These are phyloP conservation scores for Extremus antarcticus DNA, from an alignment of 495 filamentous ascomycete species.

Conservation along the genomic window DNA sequence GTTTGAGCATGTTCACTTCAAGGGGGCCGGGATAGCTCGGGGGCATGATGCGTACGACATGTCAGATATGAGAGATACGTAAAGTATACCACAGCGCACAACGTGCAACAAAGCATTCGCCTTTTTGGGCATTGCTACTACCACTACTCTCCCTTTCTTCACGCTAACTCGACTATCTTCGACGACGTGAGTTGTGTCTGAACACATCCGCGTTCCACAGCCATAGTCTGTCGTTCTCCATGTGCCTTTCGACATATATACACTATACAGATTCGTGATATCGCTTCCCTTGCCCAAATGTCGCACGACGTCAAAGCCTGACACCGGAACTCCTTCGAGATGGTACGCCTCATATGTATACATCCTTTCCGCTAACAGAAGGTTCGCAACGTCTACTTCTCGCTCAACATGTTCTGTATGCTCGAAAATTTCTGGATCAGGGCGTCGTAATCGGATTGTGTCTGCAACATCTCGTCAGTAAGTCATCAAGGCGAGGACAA, in stretches of 20 bases:
- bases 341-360: too few species aligned
- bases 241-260: not conserved
- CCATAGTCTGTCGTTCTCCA: too few species aligned
- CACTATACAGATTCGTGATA: not conserved
- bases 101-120: not conserved
- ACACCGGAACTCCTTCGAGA: too few species aligned
- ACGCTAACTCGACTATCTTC: not conserved
- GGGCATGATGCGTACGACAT: too few species aligned
- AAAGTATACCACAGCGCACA: not conserved
- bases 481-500: too few species aligned
- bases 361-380: not conserved
- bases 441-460: constrained; percentile 30
- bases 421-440: constrained; percentile 30
- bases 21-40: too few species aligned
- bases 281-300: too few species aligned
- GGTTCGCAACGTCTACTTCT: not conserved
- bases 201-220: too few species aligned
- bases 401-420: constrained; percentile 14
- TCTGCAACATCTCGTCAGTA: constrained; percentile 20
- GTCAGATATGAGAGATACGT: not conserved
- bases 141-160: not conserved
- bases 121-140: not conserved
- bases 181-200: not conserved
- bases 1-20: not conserved
- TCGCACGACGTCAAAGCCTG: too few species aligned